Evolutionary conservation across 2,329 filamentous ascomycete genomes (phyloP).

Genomic region (Ophiostoma sp.): DNA sequence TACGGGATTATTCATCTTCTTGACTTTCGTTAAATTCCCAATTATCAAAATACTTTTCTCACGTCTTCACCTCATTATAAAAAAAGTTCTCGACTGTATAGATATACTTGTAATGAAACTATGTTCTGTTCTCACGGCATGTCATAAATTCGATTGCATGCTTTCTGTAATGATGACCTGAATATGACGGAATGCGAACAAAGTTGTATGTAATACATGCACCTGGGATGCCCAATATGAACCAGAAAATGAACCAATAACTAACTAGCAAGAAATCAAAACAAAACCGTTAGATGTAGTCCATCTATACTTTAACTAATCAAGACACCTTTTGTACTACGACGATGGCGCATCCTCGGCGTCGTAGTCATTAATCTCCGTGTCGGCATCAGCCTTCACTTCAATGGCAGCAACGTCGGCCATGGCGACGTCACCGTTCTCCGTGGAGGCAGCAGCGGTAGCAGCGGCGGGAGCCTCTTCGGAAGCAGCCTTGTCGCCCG

Average conservation of each 20-base stretch:
- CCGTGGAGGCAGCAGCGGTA: neutral
- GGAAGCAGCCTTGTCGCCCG: neutral
- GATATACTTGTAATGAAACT: slow-evolving; percentile 1
- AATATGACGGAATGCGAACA: neutral
- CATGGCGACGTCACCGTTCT: slow-evolving; percentile 13
- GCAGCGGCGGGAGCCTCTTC: neutral
- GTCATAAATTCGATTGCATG: neutral
- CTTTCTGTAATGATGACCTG: too few species aligned
- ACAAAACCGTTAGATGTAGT: too few species aligned
- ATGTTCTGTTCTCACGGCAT: neutral
- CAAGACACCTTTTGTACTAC: neutral
- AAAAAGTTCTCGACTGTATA: neutral
- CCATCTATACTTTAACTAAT: too few species aligned
- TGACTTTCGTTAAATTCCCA: neutral
- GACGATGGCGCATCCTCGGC: slow-evolving; percentile 26
- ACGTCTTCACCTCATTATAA: neutral
- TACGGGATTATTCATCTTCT: neutral
- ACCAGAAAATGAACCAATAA: neutral
- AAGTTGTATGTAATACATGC: neutral
- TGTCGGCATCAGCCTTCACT: neutral
- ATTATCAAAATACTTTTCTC: neutral
- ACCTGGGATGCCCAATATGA: neutral
- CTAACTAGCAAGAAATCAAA: neutral
- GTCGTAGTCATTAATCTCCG: slow-evolving; percentile 24
- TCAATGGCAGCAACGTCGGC: slow-evolving; percentile 8